phyloP scores from a whole-genome alignment of 805 yeast species.

The Yamadazyma laniorum region DNA sequence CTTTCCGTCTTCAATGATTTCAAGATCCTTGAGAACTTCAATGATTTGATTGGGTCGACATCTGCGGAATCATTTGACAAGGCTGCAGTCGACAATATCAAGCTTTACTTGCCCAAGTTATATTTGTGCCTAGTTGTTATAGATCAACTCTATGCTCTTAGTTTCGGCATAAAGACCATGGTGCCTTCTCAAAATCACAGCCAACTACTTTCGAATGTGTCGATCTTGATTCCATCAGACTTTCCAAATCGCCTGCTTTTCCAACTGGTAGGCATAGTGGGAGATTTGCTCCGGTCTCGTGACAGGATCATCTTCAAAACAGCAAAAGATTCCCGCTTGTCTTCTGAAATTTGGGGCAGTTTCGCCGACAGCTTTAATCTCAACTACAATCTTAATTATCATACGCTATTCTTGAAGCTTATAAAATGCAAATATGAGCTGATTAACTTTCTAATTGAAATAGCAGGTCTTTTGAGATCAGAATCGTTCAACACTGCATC shows the following conservation, averaged over 20 bases:
- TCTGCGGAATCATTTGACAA: conserved; percentile 4
- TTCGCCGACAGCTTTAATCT: conserved; percentile 10
- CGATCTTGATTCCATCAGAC: conserved; percentile 17
- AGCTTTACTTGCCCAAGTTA: conserved; percentile 40
- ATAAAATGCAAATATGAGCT: conserved; percentile 37
- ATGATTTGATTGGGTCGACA: conserved; percentile 24
- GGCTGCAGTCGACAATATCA: conserved; percentile 22
- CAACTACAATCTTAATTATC: conserved; percentile 1
- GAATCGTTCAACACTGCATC: conserved; percentile 13
- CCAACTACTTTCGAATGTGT: conserved; percentile 14
- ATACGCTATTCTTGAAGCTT: conserved; percentile 22
- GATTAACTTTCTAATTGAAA: conserved; percentile 34
- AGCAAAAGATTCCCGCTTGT: conserved; percentile 1
- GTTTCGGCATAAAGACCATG: conserved; percentile 31
- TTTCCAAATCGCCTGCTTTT: conserved; percentile 13
- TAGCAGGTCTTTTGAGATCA: conserved; percentile 13
- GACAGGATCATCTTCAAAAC: conserved; percentile 12
- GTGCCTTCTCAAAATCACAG: conserved; percentile 8
- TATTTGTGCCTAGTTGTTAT: conserved; percentile 46
- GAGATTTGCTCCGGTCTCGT: conserved; percentile 16
- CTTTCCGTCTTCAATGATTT: conserved; percentile 58
- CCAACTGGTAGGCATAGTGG: conserved; percentile 13
- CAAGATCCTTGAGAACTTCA: conserved; percentile 46
- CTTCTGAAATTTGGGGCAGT: conserved; percentile 6
- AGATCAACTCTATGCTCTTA: conserved; percentile 31